These are phyloP conservation scores for Paramecium sonneborni DNA, from an alignment of 73 alveolate genomes.

Conservation along the genomic window DNA sequence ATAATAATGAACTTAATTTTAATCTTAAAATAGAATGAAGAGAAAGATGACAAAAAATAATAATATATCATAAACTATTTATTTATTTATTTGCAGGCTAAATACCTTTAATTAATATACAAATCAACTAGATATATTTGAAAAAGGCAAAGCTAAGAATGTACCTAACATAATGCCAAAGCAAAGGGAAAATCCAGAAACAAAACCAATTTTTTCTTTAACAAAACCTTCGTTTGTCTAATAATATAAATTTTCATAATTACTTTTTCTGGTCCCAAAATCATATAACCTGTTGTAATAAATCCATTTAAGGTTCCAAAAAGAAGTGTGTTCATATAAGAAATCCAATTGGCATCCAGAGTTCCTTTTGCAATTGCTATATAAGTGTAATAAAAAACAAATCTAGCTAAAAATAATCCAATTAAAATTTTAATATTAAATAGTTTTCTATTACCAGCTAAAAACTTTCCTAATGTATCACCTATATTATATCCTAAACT, in stretches of 20 bases:
- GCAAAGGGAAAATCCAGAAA: conserved; percentile 55
- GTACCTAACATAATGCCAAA: conserved; percentile 62
- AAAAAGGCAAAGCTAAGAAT: conserved; percentile 59
- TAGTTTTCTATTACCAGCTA: conserved; percentile 45
- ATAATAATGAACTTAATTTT: background rate
- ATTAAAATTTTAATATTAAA: background rate
- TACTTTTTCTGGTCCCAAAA: conserved; percentile 62
- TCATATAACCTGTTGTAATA: conserved; percentile 61
- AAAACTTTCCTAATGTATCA: conserved; percentile 58
- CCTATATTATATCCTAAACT: conserved; percentile 57
- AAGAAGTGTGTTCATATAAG: background rate
- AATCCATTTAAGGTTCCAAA: conserved; percentile 59
- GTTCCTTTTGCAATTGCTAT: conserved; percentile 52
- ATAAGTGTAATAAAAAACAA: conserved; percentile 30
- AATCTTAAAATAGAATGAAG: background rate
- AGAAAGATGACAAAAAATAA: background rate
- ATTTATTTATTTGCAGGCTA: too few species aligned
- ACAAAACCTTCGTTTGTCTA: conserved; percentile 46
- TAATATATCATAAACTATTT: too few species aligned
- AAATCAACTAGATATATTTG: background rate
- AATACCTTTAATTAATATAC: background rate
- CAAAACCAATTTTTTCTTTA: conserved; percentile 56
- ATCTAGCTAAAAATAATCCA: conserved; percentile 39
- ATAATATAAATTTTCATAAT: background rate
- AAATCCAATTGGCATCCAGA: conserved; percentile 40